Evolutionary conservation across 176 grass and related monocot species (phyloP).

Genomic region (Tillandsia fasciculata): DNA sequence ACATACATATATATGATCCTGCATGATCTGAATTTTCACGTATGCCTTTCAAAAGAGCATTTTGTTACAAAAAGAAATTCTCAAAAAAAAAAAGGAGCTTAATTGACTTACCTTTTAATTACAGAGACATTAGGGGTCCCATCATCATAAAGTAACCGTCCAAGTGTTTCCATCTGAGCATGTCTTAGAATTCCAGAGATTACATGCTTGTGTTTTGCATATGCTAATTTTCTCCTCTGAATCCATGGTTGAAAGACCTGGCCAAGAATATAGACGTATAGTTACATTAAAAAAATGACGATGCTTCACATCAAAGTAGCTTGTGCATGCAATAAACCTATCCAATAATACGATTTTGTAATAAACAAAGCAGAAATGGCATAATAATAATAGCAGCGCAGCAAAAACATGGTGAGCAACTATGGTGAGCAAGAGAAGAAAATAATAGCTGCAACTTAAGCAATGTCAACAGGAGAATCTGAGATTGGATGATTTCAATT

Average conservation of each 20-base stretch:
- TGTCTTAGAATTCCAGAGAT: conserved; percentile 83
- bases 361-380: too few relatives aligned
- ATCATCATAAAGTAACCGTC: conserved; percentile 39
- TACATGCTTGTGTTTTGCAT: conserved; percentile 84
- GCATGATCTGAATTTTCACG: too few relatives aligned
- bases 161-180: conserved; percentile 39
- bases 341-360: background rate
- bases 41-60: too few relatives aligned
- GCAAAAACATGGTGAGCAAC: too few relatives aligned
- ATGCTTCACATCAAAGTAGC: background rate
- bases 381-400: too few relatives aligned
- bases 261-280: conserved; percentile 5
- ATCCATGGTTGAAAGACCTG: conserved; percentile 98
- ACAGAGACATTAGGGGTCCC: conserved; percentile 45
- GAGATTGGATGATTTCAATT: too few relatives aligned
- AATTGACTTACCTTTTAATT: conserved; percentile 47
- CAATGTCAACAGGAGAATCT: too few relatives aligned
- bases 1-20: background rate
- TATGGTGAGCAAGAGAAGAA: too few relatives aligned
- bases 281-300: background rate
- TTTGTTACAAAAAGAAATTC: too few relatives aligned
- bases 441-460: too few relatives aligned
- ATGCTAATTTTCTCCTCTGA: conserved; percentile 78
- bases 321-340: background rate
- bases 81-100: background rate